A percentile compares a stretch with the other conserved stretches of the same genome.
These are phyloP conservation scores for Agaricus subrufescens DNA, from an alignment of 768 basidiomycete genomes.

Conservation along the genomic window DNA sequence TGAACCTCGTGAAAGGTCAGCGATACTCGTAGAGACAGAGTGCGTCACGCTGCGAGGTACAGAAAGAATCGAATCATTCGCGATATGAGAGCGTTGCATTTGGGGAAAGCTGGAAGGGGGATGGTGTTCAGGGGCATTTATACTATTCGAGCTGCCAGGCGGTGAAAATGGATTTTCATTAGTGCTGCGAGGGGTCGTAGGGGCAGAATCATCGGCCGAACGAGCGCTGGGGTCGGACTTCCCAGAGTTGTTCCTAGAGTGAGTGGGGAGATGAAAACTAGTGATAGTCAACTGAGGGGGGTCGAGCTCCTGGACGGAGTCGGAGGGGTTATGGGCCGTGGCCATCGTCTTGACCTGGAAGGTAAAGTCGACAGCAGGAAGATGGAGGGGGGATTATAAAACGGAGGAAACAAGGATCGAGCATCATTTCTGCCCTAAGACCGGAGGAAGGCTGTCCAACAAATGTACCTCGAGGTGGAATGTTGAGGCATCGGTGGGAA, in stretches of 20 bases:
- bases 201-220: constrained; percentile 32
- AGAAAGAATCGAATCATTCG: constrained; percentile 16
- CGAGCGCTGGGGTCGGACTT: constrained; percentile 12
- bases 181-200: constrained; percentile 28
- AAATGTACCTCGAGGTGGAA: constrained; percentile 26
- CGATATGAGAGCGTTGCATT: constrained; percentile 14
- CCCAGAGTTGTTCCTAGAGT: constrained; percentile 30
- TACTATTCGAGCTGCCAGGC: constrained; percentile 41
- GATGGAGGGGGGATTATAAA: constrained; percentile 26
- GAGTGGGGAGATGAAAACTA: constrained; percentile 14
- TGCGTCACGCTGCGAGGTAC: constrained; percentile 31
- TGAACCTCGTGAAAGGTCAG: neutral
- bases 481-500: constrained; percentile 17
- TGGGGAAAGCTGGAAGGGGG: constrained; percentile 15
- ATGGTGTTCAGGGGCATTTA: constrained; percentile 31
- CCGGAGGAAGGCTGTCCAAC: constrained; percentile 25
- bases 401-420: constrained; percentile 3
- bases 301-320: constrained; percentile 17
- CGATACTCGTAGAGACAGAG: constrained; percentile 35
- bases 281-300: constrained; percentile 26
- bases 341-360: neutral
- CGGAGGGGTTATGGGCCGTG: constrained; percentile 1
- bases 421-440: constrained; percentile 18
- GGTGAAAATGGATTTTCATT: constrained; percentile 47
- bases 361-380: constrained; percentile 14